Evolutionary conservation across 163 green algal genomes (phyloP), one percentile per base, ranked within the genome.

Genomic region (Chlorella variabilis): DNA sequence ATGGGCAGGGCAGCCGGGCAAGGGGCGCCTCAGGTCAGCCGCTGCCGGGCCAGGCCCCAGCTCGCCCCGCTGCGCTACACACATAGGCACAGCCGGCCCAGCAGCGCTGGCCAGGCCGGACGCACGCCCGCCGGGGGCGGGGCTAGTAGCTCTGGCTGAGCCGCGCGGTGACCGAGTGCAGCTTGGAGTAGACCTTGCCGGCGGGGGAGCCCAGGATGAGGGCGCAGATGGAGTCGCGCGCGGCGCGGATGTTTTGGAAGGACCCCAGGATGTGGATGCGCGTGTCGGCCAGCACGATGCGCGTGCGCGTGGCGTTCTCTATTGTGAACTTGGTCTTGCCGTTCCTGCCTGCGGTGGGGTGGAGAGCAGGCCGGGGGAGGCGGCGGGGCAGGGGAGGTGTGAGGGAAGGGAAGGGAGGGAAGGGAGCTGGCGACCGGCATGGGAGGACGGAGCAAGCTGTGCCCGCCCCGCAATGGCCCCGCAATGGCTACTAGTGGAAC

Each of bases 291-390:
- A 99, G 87, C 70, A 98, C 95, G 71, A 99, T 97, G 39, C 97
- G 91, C 29, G 97, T 99, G 42, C 93, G 92, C n/a, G 97, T 98
- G 3, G 96, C 91, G 83, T 99, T 99, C 90, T 99, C 97, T 39
- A 99, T 98, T 11, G 97, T 98, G 89, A 98, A 99, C 86, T 98
- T 98, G 56, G 97, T 99, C 92, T 98, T 99, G 77, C 97, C 97
- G 74, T 90, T 93, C 91, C 97, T 98, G 69, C 94, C 78, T 80
- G 69, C 45, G 33, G 2, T 23, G 17, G 33, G 62, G 6, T 3
- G 8, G 62, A 25, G 34, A 70, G 62, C 2, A 4, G 33, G 31
- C 33, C 15, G 1, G 62, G 2, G 4, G 36, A 49, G 7, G 23
- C 9, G 34, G 1, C 17, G 34, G 13, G 23, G 36, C 21, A n/a